phyloP scores from a whole-genome alignment of 2,329 filamentous ascomycete genomes.

The Juglanconis oblonga region DNA sequence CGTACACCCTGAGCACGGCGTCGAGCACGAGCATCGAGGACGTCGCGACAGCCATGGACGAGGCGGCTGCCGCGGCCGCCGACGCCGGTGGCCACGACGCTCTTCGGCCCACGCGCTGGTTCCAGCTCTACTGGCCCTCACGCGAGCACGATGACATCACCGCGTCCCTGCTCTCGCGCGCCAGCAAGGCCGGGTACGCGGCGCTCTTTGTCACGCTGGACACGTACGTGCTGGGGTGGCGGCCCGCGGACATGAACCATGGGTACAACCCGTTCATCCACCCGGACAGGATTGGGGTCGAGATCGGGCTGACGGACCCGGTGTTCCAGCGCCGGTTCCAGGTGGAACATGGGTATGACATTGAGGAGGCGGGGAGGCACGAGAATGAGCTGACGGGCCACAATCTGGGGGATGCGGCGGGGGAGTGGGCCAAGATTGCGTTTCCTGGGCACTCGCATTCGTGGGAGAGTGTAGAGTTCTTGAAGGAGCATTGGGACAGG shows the following conservation, averaged over 20 bases:
- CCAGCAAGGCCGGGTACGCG: slow-evolving; percentile 43
- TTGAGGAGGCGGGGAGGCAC: slow-evolving; percentile 34
- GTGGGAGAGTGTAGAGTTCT: slow-evolving; percentile 66
- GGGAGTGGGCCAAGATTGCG: slow-evolving; percentile 53
- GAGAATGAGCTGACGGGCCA: slow-evolving; percentile 45
- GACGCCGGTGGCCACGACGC: slow-evolving; percentile 12
- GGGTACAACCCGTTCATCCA: slow-evolving; percentile 15
- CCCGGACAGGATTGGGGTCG: slow-evolving; percentile 15
- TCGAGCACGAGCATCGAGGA: slow-evolving; percentile 57
- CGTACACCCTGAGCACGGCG: slow-evolving; percentile 61
- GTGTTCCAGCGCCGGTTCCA: slow-evolving; percentile 6
- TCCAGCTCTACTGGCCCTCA: slow-evolving; percentile 57
- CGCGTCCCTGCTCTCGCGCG: slow-evolving; percentile 44
- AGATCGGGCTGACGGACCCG: slow-evolving; percentile 15
- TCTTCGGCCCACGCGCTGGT: slow-evolving; percentile 38
- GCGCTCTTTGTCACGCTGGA: slow-evolving; percentile 60
- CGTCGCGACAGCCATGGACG: slow-evolving; percentile 31
- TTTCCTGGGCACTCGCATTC: slow-evolving; percentile 56
- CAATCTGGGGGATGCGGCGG: slow-evolving; percentile 51
- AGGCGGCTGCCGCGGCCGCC: slow-evolving; percentile 1
- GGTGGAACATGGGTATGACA: slow-evolving; percentile 9
- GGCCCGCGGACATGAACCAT: slow-evolving; percentile 35
- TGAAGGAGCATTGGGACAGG: slow-evolving; percentile 55
- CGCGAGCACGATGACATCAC: slow-evolving; percentile 51
- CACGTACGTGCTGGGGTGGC: slow-evolving; percentile 54